phyloP scores from a whole-genome alignment of 2,329 filamentous ascomycete genomes.

The Ophiobolus disseminans region DNA sequence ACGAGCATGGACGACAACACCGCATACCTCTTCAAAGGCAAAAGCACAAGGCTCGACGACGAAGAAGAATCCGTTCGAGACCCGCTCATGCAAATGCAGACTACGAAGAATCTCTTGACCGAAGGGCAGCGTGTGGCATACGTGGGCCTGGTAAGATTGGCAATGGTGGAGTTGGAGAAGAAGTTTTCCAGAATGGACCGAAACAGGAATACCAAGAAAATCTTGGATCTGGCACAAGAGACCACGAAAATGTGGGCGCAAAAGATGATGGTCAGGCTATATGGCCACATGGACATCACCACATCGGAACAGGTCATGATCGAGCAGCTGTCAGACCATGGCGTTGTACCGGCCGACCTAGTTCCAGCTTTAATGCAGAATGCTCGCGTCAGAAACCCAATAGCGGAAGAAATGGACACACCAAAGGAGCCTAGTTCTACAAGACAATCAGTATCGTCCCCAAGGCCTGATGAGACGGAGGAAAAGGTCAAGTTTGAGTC shows the following conservation, averaged over 20 bases:
- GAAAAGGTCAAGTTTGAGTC: slow-evolving; percentile 41
- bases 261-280: slow-evolving; percentile 96
- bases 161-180: slow-evolving; percentile 78
- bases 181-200: slow-evolving; percentile 68
- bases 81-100: slow-evolving; percentile 86
- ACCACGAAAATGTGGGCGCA: slow-evolving; percentile 94
- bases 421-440: slow-evolving; percentile 36
- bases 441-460: slow-evolving; percentile 43
- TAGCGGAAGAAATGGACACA: slow-evolving; percentile 62
- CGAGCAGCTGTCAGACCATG: slow-evolving; percentile 92
- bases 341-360: slow-evolving; percentile 82
- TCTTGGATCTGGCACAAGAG: slow-evolving; percentile 73
- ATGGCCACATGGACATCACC: slow-evolving; percentile 96
- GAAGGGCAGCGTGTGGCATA: slow-evolving; percentile 97
- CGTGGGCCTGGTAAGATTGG: slow-evolving; percentile 84
- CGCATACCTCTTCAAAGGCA: slow-evolving; percentile 88
- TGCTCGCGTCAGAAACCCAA: slow-evolving; percentile 88
- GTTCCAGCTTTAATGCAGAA: slow-evolving; percentile 90
- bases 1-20: slow-evolving; percentile 99
- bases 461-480: slow-evolving; percentile 32
- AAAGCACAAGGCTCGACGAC: slow-evolving; percentile 64
- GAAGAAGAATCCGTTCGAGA: slow-evolving; percentile 83
- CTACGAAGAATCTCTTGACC: slow-evolving; percentile 92
- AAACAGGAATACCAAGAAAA: slow-evolving; percentile 74
- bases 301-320: slow-evolving; percentile 96